Base-by-base conservation (phyloP, 208 protist genomes). In the Novymonas esmeraldas region DNA sequence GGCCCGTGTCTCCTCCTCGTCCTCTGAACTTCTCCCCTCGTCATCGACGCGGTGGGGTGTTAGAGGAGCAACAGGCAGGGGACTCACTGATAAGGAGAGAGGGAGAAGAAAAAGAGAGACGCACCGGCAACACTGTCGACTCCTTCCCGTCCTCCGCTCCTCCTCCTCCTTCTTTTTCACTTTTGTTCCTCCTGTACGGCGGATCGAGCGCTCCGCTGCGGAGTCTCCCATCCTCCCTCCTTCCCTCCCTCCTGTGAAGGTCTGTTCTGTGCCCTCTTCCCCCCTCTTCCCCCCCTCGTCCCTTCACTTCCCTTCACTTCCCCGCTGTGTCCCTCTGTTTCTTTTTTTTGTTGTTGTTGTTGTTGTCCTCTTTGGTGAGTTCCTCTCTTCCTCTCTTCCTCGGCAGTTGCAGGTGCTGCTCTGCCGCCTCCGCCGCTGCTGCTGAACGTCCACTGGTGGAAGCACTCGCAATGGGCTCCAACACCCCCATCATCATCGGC, bases 91-190 rank as follows among this genome's bases (percentile, higher is more conserved):
- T n/a, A n/a, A n/a, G n/a, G n/a, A n/a, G n/a, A n/a, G n/a, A n/a
- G n/a, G n/a, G n/a, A n/a, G n/a, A n/a, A n/a, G n/a, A n/a, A n/a
- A n/a, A n/a, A n/a, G n/a, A n/a, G n/a, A n/a, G n/a, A n/a, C n/a
- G n/a, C n/a, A n/a, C n/a, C n/a, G n/a, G n/a, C n/a, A n/a, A n/a
- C 44, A 20, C 44, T 48, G 18, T 3, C 29, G 3, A 18, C 7
- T 56, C 6, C 28, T 24, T 5, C 50, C 29, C 28, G 18, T 34
- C 18, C 50, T 56, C 28, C 4, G 14, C 24, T 9, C 50, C 24
- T 26, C 50, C 24, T 34, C 24, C 24, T 13, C 26, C 22, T 33
- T 56, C 26, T 56, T 56, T 55, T 56, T 56, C 26, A 29, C 50
- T 6, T 33, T 11, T 20, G 18, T 48, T n/a, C n/a, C n/a, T n/a